Base-by-base conservation (phyloP, 2,329 filamentous ascomycete species). In the Epicoccum nigrum region DNA sequence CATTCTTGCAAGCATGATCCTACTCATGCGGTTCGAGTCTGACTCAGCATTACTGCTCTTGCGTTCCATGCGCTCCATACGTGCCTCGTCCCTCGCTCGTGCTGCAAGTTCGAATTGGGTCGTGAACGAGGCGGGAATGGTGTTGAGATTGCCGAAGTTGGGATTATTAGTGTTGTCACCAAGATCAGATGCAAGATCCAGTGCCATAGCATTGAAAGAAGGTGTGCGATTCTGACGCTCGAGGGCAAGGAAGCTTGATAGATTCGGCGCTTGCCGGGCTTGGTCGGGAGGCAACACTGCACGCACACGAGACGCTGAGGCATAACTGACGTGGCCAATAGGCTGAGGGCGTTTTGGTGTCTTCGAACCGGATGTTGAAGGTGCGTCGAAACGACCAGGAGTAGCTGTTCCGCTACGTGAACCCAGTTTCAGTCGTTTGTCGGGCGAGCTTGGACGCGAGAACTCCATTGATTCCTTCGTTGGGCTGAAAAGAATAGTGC, bases 1-100 rank as follows among this genome's bases (percentile, higher is more conserved):
- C 91, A 97, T 97, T 27, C 91, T 81, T 7, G 91, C 90, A 37
- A 97, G 78, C 74, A 97, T 88, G 37, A 96, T 81, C 48, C 90
- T 84, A 60, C 87, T 83, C 67, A 88, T 72, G 30, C 69, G 63
- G 11, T 68, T 71, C 11, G 59, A 65, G n/a, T 74, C 71, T 1
- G 69, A 69, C 15, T 70, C 64, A 11, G 58, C 62, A 23, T 69
- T 65, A 15, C 56, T 64, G 8, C 46, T 51, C 30, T 63, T 62
- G 15, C 55, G 56, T 32, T 62, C 55, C 41, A 59, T 56, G 19
- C 60, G 56, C 37, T 62, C 55, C 43, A 59, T 58, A 16, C 60
- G 57, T n/a, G 57, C 53, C 27, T 59, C 23, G 1, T 58, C 53
- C 32, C 64, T 58, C n/a, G 62, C 55, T 3, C 69, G 38, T 2